phyloP scores from a whole-genome alignment of 2,329 filamentous ascomycete genomes.

The Colletotrichum camelliae region DNA sequence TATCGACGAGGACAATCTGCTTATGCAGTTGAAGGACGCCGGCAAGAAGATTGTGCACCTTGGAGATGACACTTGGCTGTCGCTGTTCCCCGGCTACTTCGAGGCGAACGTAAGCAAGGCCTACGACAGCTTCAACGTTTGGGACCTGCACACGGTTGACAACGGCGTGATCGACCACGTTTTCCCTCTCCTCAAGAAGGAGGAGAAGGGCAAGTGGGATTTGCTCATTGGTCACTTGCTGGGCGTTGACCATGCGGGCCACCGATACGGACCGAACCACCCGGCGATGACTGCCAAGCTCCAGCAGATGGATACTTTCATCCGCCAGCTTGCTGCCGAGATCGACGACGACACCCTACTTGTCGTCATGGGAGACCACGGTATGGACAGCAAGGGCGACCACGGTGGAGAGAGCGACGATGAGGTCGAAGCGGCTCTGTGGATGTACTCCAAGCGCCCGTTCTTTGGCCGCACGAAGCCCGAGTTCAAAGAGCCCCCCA shows the following conservation, averaged over 20 bases:
- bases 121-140: constrained; percentile 98
- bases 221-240: constrained; percentile 93
- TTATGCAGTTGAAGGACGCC: constrained; percentile 70
- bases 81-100: constrained; percentile 93
- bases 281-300: constrained; percentile 90
- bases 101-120: constrained; percentile 83
- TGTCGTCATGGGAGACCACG: constrained; percentile 98
- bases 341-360: constrained; percentile 88
- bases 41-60: constrained; percentile 84
- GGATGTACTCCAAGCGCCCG: constrained; percentile 95
- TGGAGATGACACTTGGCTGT: constrained; percentile 97
- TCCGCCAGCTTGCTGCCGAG: constrained; percentile 71
- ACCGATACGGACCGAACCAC: constrained; percentile 94
- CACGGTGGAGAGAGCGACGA: constrained; percentile 98
- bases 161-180: constrained; percentile 93
- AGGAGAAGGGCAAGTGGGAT: constrained; percentile 79
- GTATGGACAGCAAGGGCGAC: constrained; percentile 97
- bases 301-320: constrained; percentile 85
- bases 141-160: constrained; percentile 96
- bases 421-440: constrained; percentile 91
- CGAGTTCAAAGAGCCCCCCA: constrained; percentile 61
- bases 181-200: constrained; percentile 76
- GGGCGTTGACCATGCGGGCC: constrained; percentile 95
- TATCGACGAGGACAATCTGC: constrained; percentile 88
- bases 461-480: constrained; percentile 80